Conservation (phyloP, 768 basidiomycete genomes). For the Xerocomellus amylosporus region DNA sequence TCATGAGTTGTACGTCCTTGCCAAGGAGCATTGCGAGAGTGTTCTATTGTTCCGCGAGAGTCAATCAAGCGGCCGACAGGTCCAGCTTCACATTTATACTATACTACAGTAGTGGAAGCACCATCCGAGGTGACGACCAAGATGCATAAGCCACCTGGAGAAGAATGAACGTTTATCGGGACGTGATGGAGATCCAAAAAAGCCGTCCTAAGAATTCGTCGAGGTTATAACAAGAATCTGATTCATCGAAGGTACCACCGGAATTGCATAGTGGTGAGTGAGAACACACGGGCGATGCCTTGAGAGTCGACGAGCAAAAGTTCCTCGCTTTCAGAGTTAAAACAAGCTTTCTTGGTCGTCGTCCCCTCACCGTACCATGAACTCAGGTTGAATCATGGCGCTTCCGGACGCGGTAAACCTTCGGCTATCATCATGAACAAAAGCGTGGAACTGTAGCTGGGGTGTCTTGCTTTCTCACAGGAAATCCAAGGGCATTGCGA, state of each 20-base stretch:
- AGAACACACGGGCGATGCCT: slow-evolving; percentile 48
- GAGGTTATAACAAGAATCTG: neutral
- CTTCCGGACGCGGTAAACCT: slow-evolving; percentile 43
- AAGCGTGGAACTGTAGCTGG: slow-evolving; percentile 44
- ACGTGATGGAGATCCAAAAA: slow-evolving; percentile 37
- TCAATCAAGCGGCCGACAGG: too few relatives aligned
- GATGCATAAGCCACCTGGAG: too few relatives aligned
- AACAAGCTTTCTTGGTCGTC: slow-evolving; percentile 39
- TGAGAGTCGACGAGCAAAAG: slow-evolving; percentile 47
- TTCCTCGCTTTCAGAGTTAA: slow-evolving; percentile 53
- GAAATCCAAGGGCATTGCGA: too few relatives aligned
- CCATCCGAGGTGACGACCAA: too few relatives aligned
- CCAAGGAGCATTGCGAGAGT: too few relatives aligned
- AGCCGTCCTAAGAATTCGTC: slow-evolving; percentile 38
- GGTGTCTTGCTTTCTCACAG: too few relatives aligned
- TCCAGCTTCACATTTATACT: too few relatives aligned
- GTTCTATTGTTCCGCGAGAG: too few relatives aligned
- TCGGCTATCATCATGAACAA: slow-evolving; percentile 47
- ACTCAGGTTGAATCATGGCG: slow-evolving; percentile 39
- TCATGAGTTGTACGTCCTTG: too few relatives aligned
- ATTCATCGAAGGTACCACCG: slow-evolving; percentile 34
- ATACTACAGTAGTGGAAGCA: too few relatives aligned
- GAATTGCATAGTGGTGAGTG: slow-evolving; percentile 52
- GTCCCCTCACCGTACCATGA: slow-evolving; percentile 44
- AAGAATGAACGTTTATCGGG: too few relatives aligned